phyloP scores from a whole-genome alignment of 2,329 filamentous ascomycete species.

The Fusarium sp. region DNA sequence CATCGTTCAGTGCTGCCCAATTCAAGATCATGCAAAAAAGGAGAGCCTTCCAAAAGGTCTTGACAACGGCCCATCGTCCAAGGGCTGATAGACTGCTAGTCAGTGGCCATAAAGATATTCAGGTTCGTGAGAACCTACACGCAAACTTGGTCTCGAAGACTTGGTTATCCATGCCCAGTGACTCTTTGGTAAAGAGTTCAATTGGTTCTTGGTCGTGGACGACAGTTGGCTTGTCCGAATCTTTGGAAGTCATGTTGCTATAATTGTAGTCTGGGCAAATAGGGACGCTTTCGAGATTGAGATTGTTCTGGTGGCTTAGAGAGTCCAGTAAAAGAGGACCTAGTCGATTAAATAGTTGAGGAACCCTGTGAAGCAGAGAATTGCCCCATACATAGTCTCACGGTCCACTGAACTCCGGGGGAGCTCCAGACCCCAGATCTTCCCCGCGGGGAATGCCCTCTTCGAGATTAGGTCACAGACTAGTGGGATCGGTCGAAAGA shows the following conservation, averaged over 20 bases:
- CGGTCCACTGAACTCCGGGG: background rate
- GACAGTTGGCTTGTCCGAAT: background rate
- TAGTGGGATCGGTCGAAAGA: background rate
- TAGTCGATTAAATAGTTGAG: background rate
- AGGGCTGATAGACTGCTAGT: background rate
- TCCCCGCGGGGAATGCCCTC: background rate
- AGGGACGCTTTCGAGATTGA: background rate
- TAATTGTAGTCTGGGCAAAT: no score
- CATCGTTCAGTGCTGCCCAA: background rate
- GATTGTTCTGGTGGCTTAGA: background rate
- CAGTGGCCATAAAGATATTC: background rate
- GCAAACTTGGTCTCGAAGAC: background rate
- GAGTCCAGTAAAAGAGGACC: no score
- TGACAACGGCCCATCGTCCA: background rate
- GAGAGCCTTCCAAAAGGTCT: background rate
- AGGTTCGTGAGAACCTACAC: background rate
- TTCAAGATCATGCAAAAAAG: constrained; percentile 9
- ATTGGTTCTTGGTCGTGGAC: background rate
- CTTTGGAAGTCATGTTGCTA: background rate
- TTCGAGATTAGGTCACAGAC: background rate
- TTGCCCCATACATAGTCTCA: background rate
- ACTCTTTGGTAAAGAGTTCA: background rate
- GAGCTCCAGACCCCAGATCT: background rate
- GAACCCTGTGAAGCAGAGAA: background rate
- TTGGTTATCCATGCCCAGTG: background rate